Evolutionary conservation across 1,284 basidiomycete species (phyloP).

Genomic region (Cryptococcus amylolentus): DNA sequence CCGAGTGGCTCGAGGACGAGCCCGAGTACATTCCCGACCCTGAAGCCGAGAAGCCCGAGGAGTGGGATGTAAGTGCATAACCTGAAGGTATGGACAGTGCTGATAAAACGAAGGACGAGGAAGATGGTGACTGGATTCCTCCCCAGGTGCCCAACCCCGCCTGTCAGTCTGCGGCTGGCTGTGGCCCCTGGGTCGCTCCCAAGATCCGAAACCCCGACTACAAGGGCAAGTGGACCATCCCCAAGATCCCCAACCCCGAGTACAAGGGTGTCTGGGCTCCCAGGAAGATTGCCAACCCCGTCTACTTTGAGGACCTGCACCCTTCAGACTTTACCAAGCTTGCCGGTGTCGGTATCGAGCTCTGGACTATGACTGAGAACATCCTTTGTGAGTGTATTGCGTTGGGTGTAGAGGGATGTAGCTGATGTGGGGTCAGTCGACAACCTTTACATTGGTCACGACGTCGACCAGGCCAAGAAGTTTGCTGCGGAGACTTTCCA

Average conservation of each 20-base stretch:
- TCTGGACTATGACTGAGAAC: constrained; percentile 98
- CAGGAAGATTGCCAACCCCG: constrained; percentile 86
- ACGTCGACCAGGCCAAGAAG: constrained; percentile 71
- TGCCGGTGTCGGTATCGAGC: constrained; percentile 90
- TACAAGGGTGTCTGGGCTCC: constrained; percentile 97
- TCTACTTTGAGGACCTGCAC: constrained; percentile 81
- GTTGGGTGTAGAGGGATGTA: constrained; percentile 1
- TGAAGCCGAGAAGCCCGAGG: constrained; percentile 93
- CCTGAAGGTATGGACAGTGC: neutral
- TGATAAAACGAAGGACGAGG: constrained; percentile 60
- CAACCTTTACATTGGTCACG: constrained; percentile 91
- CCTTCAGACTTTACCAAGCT: constrained; percentile 86
- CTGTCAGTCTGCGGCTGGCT: constrained; percentile 84
- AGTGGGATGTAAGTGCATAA: constrained; percentile 69
- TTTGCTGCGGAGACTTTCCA: constrained; percentile 80
- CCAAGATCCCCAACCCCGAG: constrained; percentile 90
- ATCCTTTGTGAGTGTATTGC: constrained; percentile 62
- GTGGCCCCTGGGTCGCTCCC: constrained; percentile 87
- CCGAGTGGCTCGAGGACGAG: constrained; percentile 93
- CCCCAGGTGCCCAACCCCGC: constrained; percentile 85
- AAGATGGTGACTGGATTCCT: constrained; percentile 97
- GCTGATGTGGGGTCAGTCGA: constrained; percentile 53
- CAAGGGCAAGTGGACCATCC: constrained; percentile 94
- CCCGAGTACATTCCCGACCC: constrained; percentile 80
- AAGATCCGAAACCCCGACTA: constrained; percentile 84